A percentile compares a stretch with the other conserved stretches of the same genome.
phyloP scores from a whole-genome alignment of 805 yeast genomes.

The Teunomyces panamensis region DNA sequence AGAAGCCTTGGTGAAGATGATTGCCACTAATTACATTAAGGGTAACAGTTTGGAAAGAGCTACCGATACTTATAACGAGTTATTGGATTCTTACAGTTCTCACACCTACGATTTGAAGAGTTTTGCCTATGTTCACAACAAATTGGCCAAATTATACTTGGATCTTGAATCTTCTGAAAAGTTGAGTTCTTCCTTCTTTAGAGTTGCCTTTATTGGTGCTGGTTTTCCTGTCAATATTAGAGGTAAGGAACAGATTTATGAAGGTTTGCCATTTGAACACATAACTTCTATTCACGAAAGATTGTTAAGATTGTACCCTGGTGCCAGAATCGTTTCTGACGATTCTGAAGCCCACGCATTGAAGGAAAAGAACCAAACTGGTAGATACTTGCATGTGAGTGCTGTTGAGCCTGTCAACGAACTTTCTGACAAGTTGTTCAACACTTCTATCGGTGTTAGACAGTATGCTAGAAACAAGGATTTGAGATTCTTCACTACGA shows the following conservation, averaged over 20 bases:
- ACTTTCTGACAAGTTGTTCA: slow-evolving; percentile 43
- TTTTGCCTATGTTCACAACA: slow-evolving; percentile 65
- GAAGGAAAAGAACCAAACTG: slow-evolving; percentile 50
- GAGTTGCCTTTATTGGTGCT: slow-evolving; percentile 75
- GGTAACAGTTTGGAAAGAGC: slow-evolving; percentile 82
- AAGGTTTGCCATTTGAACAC: slow-evolving; percentile 86
- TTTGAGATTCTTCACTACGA: slow-evolving; percentile 63
- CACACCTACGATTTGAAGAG: slow-evolving; percentile 75
- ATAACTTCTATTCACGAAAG: slow-evolving; percentile 79
- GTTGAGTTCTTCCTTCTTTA: slow-evolving; percentile 72
- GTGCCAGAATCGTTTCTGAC: slow-evolving; percentile 66
- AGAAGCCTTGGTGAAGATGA: slow-evolving; percentile 64
- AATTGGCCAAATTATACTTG: slow-evolving; percentile 64
- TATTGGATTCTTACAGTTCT: slow-evolving; percentile 69
- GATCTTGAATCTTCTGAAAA: slow-evolving; percentile 69
- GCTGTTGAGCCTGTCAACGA: slow-evolving; percentile 69
- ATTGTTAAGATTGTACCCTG: slow-evolving; percentile 71
- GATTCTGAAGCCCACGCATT: slow-evolving; percentile 56
- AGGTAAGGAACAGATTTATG: slow-evolving; percentile 75
- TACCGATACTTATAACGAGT: slow-evolving; percentile 70
- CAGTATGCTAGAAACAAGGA: slow-evolving; percentile 75
- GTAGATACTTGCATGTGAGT: slow-evolving; percentile 69
- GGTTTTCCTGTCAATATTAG: slow-evolving; percentile 81
- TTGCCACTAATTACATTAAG: slow-evolving; percentile 64
- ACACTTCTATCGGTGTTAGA: slow-evolving; percentile 59